phyloP scores from a whole-genome alignment of 176 grass and related monocot species.

The Melocanna baccifera region DNA sequence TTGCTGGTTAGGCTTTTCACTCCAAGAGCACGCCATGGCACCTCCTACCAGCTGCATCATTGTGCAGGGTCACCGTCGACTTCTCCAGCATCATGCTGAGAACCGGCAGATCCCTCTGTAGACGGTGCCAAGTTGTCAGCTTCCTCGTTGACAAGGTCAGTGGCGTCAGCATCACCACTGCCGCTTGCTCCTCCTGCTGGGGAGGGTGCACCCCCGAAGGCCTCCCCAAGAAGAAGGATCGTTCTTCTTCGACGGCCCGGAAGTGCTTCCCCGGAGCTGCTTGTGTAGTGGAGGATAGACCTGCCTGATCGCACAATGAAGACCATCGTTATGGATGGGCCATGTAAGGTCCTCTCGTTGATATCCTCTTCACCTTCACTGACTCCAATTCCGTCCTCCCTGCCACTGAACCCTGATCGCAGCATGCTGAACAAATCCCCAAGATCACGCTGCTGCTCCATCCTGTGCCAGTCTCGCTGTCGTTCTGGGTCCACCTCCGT shows the following conservation, averaged over 20 bases:
- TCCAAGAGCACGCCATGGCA: background rate
- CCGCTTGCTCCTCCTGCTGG: background rate
- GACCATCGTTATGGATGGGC: slow-evolving; percentile 55
- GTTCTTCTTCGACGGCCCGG: slow-evolving; percentile 28
- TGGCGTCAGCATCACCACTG: background rate
- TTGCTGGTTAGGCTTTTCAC: slow-evolving; percentile 8
- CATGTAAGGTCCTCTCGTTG: slow-evolving; percentile 4
- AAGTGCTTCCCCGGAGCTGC: background rate
- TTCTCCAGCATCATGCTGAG: slow-evolving; percentile 25
- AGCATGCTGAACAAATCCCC: slow-evolving; percentile 90
- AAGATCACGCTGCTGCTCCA: slow-evolving; percentile 83
- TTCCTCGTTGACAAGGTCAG: background rate
- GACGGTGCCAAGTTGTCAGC: background rate
- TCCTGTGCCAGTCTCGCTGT: slow-evolving; percentile 67
- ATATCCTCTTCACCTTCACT: slow-evolving; percentile 41
- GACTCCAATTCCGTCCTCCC: slow-evolving; percentile 6
- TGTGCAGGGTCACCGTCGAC: slow-evolving; percentile 11
- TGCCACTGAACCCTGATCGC: slow-evolving; percentile 39
- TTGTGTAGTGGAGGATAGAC: slow-evolving; percentile 13
- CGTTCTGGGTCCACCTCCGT: slow-evolving; percentile 76
- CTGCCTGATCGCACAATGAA: slow-evolving; percentile 50
- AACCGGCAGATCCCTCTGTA: slow-evolving; percentile 27
- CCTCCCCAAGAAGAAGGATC: slow-evolving; percentile 29
- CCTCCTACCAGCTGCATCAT: slow-evolving; percentile 13
- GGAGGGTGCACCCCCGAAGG: background rate